phyloP scores from a whole-genome alignment of 2,329 filamentous ascomycete genomes.

The Ambrosiella beaveri region DNA sequence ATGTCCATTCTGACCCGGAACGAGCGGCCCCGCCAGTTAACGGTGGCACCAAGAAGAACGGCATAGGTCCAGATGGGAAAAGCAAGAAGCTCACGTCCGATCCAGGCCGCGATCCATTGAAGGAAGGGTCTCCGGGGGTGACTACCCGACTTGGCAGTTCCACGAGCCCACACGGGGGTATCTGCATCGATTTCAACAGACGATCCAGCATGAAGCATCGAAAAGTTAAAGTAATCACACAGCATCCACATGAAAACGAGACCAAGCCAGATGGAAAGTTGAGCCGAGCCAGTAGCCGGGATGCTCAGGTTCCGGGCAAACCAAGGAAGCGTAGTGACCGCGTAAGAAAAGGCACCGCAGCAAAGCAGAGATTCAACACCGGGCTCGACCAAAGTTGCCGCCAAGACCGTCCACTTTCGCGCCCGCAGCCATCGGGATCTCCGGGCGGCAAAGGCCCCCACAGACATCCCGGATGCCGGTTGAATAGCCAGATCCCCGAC shows the following conservation, averaged over 20 bases:
- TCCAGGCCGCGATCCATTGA: slow-evolving; percentile 68
- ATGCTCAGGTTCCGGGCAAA: slow-evolving; percentile 36
- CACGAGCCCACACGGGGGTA: slow-evolving; percentile 57
- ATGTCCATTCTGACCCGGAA: slow-evolving; percentile 77
- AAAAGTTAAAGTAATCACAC: slow-evolving; percentile 58
- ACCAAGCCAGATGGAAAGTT: slow-evolving; percentile 46
- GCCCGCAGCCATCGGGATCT: slow-evolving; percentile 83
- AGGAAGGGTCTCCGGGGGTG: slow-evolving; percentile 37
- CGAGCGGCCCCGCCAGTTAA: slow-evolving; percentile 68
- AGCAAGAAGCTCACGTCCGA: slow-evolving; percentile 66
- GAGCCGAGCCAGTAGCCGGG: slow-evolving; percentile 49
- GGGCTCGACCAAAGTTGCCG: slow-evolving; percentile 81
- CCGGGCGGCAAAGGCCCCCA: slow-evolving; percentile 60
- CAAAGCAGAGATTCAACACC: slow-evolving; percentile 81
- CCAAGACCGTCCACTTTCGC: slow-evolving; percentile 79
- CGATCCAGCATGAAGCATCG: slow-evolving; percentile 53
- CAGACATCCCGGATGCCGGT: slow-evolving; percentile 67
- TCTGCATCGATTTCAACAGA: slow-evolving; percentile 54
- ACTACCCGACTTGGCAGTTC: slow-evolving; percentile 22
- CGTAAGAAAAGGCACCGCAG: slow-evolving; percentile 63
- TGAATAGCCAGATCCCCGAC: slow-evolving; percentile 80
- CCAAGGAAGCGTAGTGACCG: slow-evolving; percentile 53
- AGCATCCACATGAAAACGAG: slow-evolving; percentile 55
- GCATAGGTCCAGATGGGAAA: slow-evolving; percentile 84
- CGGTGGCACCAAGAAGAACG: slow-evolving; percentile 70